Conservation (phyloP, 1,284 basidiomycete species). For the Boletus holoroseus region DNA sequence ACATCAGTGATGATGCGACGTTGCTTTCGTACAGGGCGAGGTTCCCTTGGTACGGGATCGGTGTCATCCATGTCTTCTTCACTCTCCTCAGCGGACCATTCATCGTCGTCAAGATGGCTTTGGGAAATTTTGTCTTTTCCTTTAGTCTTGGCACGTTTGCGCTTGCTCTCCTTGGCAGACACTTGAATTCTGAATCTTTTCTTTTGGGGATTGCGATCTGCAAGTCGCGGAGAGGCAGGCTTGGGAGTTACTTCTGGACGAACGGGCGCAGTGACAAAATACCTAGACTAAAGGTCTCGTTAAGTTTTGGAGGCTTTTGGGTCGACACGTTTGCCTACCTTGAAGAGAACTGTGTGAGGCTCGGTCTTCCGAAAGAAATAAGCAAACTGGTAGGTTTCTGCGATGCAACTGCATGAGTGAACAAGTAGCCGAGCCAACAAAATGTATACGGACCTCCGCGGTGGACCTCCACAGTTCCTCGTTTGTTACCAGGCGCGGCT, state of each 20-base stretch:
- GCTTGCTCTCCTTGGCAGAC: conserved; percentile 20
- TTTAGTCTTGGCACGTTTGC: conserved; percentile 45
- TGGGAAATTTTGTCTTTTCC: conserved; percentile 35
- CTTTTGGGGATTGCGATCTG: conserved; percentile 13
- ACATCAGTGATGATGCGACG: conserved; percentile 20
- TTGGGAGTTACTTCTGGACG: conserved; percentile 18
- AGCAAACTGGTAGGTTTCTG: conserved; percentile 75
- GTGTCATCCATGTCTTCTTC: conserved; percentile 21
- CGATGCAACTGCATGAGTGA: not conserved
- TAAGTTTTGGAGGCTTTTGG: conserved; percentile 13
- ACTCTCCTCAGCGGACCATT: conserved; percentile 20
- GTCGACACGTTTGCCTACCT: conserved; percentile 39
- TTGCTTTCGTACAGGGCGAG: conserved; percentile 28
- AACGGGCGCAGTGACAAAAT: conserved; percentile 45
- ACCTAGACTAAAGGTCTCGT: conserved; percentile 39
- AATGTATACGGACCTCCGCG: conserved; percentile 52
- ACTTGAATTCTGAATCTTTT: conserved; percentile 21
- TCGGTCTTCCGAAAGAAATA: conserved; percentile 75
- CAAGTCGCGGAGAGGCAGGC: not conserved
- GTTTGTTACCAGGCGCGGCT: conserved; percentile 45
- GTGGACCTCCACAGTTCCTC: conserved; percentile 63
- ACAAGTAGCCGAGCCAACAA: not conserved
- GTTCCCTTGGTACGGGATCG: conserved; percentile 6
- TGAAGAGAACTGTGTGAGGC: conserved; percentile 67
- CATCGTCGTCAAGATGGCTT: conserved; percentile 28